These are phyloP conservation scores for Fusarium caatingaense DNA, from an alignment of 2,329 filamentous ascomycete species.

Conservation along the genomic window DNA sequence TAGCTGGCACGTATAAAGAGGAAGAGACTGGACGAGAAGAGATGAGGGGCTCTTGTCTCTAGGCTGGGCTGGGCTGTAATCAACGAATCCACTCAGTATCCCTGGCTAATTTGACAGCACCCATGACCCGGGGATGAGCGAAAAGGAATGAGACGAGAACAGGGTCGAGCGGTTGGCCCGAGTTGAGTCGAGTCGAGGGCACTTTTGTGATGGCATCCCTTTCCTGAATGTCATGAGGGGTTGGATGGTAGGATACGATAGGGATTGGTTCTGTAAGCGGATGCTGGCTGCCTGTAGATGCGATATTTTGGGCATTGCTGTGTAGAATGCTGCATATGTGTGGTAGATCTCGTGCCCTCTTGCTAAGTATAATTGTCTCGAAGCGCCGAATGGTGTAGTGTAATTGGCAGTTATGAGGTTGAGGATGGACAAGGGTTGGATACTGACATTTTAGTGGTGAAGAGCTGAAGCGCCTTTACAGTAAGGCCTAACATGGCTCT, in stretches of 20 bases:
- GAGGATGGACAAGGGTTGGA: slow-evolving; percentile 4
- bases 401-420: slow-evolving; percentile 8
- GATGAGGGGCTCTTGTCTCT: background rate
- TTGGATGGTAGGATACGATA: slow-evolving; percentile 9
- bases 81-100: slow-evolving; percentile 23
- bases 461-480: slow-evolving; percentile 2
- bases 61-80: background rate
- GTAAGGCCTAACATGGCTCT: background rate
- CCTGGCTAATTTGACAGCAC: slow-evolving; percentile 35
- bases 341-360: slow-evolving; percentile 24
- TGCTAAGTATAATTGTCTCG: slow-evolving; percentile 22
- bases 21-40: background rate
- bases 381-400: slow-evolving; percentile 20
- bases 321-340: slow-evolving; percentile 10
- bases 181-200: slow-evolving; percentile 12
- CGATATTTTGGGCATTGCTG: slow-evolving; percentile 1
- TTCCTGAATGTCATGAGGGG: slow-evolving; percentile 17
- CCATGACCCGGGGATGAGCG: slow-evolving; percentile 34
- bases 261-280: slow-evolving; percentile 32
- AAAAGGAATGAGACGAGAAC: slow-evolving; percentile 27
- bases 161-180: slow-evolving; percentile 17
- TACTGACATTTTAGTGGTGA: slow-evolving; percentile 2
- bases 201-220: slow-evolving; percentile 1
- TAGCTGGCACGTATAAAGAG: slow-evolving; percentile 3
- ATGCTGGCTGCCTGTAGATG: slow-evolving; percentile 13